phyloP scores from a whole-genome alignment of 306 rosid species.

The Sicyos edulis region DNA sequence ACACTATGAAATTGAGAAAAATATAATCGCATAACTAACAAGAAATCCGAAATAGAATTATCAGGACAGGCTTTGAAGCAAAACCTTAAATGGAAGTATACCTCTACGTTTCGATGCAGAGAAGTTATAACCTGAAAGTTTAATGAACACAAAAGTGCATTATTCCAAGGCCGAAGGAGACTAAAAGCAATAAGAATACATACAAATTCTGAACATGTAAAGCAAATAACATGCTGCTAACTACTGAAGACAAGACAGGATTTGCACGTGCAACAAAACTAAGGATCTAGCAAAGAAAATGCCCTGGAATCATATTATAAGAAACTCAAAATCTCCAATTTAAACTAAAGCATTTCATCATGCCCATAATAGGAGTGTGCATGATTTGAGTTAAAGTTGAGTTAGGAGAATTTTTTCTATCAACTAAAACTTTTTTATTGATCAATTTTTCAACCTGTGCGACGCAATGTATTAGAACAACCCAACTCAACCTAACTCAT shows the following conservation, averaged over 20 bases:
- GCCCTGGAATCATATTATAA: background rate
- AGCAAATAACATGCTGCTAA: conserved; percentile 2
- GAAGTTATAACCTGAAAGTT: conserved; percentile 66
- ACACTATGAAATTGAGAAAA: background rate
- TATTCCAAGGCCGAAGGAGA: background rate
- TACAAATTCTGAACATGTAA: background rate
- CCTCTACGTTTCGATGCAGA: conserved; percentile 69
- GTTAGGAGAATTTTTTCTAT: too few species aligned
- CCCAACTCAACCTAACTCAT: too few species aligned
- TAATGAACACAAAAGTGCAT: background rate
- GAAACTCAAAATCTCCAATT: background rate
- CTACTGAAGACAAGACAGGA: background rate
- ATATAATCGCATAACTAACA: background rate
- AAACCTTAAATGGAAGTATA: conserved; percentile 20
- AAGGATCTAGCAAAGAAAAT: background rate
- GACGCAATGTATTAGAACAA: too few species aligned
- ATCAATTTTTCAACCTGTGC: too few species aligned
- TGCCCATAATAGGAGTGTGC: too few species aligned
- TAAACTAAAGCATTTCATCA: background rate
- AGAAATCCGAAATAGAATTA: background rate
- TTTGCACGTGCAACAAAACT: background rate
- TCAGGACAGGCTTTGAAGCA: background rate
- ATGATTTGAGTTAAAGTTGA: too few species aligned
- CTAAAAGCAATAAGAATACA: conserved; percentile 15
- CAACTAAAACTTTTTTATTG: too few species aligned